Conservation (phyloP, 768 basidiomycete genomes). For the Lyophyllum shimeji region DNA sequence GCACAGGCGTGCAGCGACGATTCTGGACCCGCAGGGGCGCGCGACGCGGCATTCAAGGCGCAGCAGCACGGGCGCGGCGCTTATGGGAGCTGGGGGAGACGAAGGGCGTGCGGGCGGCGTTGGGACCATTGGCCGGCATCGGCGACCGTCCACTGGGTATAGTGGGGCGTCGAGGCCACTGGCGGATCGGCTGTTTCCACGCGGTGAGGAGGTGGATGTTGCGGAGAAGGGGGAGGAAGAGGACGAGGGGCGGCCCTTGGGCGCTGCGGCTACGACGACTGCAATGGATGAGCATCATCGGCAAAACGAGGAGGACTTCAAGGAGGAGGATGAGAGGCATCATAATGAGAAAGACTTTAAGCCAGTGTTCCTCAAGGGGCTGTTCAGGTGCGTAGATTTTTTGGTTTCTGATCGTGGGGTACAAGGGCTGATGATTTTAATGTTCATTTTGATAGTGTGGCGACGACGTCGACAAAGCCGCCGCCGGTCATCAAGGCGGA, state of each 20-base stretch:
- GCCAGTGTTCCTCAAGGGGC: constrained; percentile 92
- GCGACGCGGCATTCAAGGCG: constrained; percentile 68
- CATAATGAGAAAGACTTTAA: constrained; percentile 76
- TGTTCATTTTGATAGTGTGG: constrained; percentile 55
- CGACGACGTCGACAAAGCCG: constrained; percentile 91
- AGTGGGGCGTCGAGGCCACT: constrained; percentile 32
- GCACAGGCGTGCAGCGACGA: constrained; percentile 77
- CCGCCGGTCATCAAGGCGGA: constrained; percentile 80
- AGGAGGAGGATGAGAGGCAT: constrained; percentile 50
- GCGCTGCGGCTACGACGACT: not conserved
- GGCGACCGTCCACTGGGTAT: constrained; percentile 72
- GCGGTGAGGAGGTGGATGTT: constrained; percentile 47
- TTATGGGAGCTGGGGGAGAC: constrained; percentile 24
- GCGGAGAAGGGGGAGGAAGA: constrained; percentile 46
- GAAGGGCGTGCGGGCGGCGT: constrained; percentile 19
- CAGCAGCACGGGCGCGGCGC: constrained; percentile 73
- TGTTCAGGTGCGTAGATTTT: constrained; percentile 72
- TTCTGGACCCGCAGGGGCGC: constrained; percentile 68
- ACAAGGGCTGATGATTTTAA: not conserved
- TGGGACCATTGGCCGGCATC: constrained; percentile 65
- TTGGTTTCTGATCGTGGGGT: not conserved
- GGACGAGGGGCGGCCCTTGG: constrained; percentile 26
- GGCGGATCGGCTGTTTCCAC: constrained; percentile 50
- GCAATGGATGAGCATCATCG: constrained; percentile 13
- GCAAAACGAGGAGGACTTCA: constrained; percentile 43